A percentile compares a stretch with the other conserved stretches of the same genome.
phyloP scores from a whole-genome alignment of 2,329 filamentous ascomycete genomes.

The Ophiocordyceps unilateralis region DNA sequence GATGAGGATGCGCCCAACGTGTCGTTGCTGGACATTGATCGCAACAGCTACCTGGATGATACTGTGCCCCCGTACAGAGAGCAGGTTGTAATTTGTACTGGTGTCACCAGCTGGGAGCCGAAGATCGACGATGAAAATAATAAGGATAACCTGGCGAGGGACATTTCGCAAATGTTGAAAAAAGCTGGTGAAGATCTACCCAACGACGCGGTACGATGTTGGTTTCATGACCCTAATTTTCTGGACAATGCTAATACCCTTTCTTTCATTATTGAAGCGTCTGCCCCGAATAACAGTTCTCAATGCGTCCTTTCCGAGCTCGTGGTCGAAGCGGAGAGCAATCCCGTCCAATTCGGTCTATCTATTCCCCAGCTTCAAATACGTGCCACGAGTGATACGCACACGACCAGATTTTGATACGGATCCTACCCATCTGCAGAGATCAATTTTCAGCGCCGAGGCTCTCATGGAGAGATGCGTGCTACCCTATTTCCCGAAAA shows the following conservation, averaged over 20 bases:
- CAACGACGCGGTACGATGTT: too few relatives aligned
- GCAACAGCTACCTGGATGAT: slow-evolving; percentile 50
- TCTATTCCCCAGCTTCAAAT: slow-evolving; percentile 70
- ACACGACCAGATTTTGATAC: too few relatives aligned
- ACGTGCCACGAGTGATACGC: slow-evolving; percentile 44
- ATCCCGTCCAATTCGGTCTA: slow-evolving; percentile 42
- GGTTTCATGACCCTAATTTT: too few relatives aligned
- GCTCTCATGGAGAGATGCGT: slow-evolving; percentile 19
- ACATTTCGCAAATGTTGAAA: too few relatives aligned
- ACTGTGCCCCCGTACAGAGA: slow-evolving; percentile 65
- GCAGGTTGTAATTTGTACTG: slow-evolving; percentile 72
- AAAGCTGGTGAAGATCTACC: too few relatives aligned
- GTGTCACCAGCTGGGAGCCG: slow-evolving; percentile 63
- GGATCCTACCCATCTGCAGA: too few relatives aligned
- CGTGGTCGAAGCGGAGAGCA: slow-evolving; percentile 11
- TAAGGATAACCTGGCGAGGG: slow-evolving; percentile 46
- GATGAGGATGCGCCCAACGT: slow-evolving; percentile 48
- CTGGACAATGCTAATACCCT: not conserved
- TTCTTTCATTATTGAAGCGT: slow-evolving; percentile 45
- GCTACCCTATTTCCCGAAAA: too few relatives aligned
- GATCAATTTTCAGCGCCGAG: not conserved
- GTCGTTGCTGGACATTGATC: slow-evolving; percentile 56
- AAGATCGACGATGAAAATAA: slow-evolving; percentile 68
- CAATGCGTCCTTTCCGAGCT: slow-evolving; percentile 56
- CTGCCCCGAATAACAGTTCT: slow-evolving; percentile 67